Evolutionary conservation across 2,329 filamentous ascomycete species (phyloP).

Genomic region (Trichoderma atrobrunneum): DNA sequence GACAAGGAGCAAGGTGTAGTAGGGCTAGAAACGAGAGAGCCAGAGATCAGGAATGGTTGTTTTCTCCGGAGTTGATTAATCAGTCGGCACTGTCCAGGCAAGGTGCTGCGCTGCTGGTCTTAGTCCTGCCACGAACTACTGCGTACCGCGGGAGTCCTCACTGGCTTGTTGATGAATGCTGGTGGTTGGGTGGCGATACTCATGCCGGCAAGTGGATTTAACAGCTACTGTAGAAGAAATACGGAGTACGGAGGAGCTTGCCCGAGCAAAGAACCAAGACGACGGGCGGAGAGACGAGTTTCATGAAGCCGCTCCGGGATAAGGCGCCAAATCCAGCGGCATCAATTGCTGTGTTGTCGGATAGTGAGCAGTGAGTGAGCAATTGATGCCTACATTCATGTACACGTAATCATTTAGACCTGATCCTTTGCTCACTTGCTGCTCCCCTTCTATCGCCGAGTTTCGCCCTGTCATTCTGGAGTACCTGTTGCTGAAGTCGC

Average conservation of each 20-base stretch:
- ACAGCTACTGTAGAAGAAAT: background rate
- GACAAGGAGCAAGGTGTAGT: background rate
- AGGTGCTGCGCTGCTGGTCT: background rate
- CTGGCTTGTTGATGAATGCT: background rate
- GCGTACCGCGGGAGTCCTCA: background rate
- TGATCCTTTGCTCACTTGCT: background rate
- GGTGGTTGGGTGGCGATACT: background rate
- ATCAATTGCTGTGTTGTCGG: background rate
- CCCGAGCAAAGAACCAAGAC: background rate
- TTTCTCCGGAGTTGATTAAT: background rate
- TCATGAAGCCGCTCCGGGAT: background rate
- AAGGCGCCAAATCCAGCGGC: background rate
- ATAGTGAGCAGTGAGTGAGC: background rate
- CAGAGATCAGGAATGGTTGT: background rate
- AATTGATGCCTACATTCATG: background rate
- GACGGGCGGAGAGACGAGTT: background rate
- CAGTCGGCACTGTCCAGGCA: background rate
- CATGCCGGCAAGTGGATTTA: slow-evolving; percentile 12
- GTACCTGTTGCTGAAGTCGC: background rate
- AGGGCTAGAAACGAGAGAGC: background rate
- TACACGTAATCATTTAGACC: background rate
- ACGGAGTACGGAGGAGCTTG: background rate
- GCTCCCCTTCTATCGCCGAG: background rate
- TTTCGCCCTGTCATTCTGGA: background rate
- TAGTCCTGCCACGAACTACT: background rate